A percentile compares a stretch with the other conserved stretches of the same genome.
phyloP scores from a whole-genome alignment of 2,329 filamentous ascomycete species.

The Monosporascus sp. region DNA sequence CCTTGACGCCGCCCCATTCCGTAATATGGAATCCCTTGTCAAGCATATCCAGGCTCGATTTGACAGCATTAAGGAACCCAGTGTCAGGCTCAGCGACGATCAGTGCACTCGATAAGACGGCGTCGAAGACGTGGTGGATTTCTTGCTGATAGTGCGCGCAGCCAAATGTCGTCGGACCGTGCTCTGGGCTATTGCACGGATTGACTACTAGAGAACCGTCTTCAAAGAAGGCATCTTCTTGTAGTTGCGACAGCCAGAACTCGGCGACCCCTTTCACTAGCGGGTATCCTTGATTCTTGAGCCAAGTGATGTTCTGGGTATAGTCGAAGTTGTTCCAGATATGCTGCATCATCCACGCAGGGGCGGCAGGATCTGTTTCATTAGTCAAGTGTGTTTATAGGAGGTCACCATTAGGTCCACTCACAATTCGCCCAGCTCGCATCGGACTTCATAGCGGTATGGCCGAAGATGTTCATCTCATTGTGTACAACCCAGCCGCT shows the following conservation, averaged over 20 bases:
- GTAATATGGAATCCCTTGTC: constrained; percentile 28
- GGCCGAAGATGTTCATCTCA: constrained; percentile 55
- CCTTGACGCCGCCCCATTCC: constrained; percentile 27
- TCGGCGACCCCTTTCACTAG: constrained; percentile 47
- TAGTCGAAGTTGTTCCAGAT: constrained; percentile 55
- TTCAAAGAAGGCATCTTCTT: constrained; percentile 42
- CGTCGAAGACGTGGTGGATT: constrained; percentile 38
- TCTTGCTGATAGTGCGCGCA: constrained; percentile 51
- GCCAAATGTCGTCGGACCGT: constrained; percentile 48
- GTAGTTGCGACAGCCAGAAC: constrained; percentile 54
- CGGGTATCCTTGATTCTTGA: constrained; percentile 44
- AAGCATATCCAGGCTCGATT: constrained; percentile 30
- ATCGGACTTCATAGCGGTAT: constrained; percentile 38
- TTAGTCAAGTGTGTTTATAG: constrained; percentile 28
- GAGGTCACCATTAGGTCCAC: constrained; percentile 2
- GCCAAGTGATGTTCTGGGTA: constrained; percentile 41
- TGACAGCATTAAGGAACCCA: constrained; percentile 30
- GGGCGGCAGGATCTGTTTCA: constrained; percentile 36
- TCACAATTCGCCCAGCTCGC: constrained; percentile 29
- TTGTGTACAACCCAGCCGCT: constrained; percentile 53
- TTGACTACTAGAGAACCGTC: constrained; percentile 51
- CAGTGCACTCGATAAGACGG: constrained; percentile 25
- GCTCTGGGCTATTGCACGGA: constrained; percentile 55
- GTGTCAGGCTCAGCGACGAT: constrained; percentile 20
- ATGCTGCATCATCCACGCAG: constrained; percentile 58